Evolutionary conservation across 2,329 filamentous ascomycete species (phyloP).

Genomic region (Hypoxylon sp.): DNA sequence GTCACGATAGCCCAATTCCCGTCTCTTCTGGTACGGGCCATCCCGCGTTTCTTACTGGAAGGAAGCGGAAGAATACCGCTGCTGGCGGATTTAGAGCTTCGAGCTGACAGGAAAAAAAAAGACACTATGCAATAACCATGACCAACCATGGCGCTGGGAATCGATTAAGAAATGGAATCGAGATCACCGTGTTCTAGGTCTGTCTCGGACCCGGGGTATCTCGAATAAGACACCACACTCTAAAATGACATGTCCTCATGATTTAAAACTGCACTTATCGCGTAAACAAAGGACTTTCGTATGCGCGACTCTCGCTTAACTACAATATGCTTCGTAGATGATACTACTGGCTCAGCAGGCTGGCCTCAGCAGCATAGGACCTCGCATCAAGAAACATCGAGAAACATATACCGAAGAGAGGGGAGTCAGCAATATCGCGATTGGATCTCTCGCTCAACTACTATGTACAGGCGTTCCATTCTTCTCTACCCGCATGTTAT

Average conservation of each 20-base stretch:
- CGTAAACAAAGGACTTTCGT: conserved; percentile 9
- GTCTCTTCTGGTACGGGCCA: conserved; percentile 6
- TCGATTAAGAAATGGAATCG: conserved; percentile 24
- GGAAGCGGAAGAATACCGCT: conserved; percentile 28
- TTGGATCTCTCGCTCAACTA: conserved; percentile 25
- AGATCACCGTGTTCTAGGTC: conserved; percentile 29
- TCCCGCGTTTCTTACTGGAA: conserved; percentile 15
- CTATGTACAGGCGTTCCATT: conserved; percentile 4
- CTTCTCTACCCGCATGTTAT: conserved; percentile 26
- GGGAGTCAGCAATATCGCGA: conserved; percentile 56
- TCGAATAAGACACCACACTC: conserved; percentile 20
- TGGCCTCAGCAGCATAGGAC: conserved; percentile 15
- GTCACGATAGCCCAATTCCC: conserved; percentile 20
- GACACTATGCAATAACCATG: conserved; percentile 24
- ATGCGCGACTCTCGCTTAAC: conserved; percentile 16
- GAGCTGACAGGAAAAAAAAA: conserved; percentile 15
- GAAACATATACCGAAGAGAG: conserved; percentile 52
- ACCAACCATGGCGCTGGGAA: conserved; percentile 35
- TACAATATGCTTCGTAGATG: conserved; percentile 16
- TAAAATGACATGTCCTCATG: conserved; percentile 16
- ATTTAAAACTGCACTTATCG: conserved; percentile 6
- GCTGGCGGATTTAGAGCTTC: conserved; percentile 4
- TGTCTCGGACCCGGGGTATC: conserved; percentile 32
- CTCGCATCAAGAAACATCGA: conserved; percentile 2
- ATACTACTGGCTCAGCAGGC: conserved; percentile 15